Evolutionary conservation across 192 early-diverging fungal species (phyloP), one percentile per base, ranked within the genome.

Genomic region (Umbelopsis sp.): DNA sequence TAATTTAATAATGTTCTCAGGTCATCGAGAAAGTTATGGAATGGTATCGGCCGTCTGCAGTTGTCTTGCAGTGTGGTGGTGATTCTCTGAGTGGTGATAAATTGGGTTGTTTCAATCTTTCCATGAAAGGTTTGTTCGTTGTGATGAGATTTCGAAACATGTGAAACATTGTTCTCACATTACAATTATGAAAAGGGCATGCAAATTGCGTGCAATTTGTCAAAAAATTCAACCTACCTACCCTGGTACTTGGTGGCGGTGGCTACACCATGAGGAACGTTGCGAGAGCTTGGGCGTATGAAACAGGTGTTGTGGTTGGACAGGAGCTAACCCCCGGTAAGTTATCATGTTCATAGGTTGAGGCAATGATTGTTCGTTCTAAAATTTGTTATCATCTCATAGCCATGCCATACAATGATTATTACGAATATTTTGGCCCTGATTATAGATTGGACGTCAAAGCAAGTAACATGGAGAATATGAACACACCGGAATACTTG

Each of bases 261-360:
- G 97, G 97, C 12, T 99, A 99, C 71, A 99, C 96, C 0, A 94
- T 97, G 71, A 86, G 94, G n/a, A 99, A 99, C 72, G 97, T 99
- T 2, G 90, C 94, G 11, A 80, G 97, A 35, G 92, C 94, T 25
- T 99, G 97, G 97, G 91, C 94, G 0, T 95, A 94, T 78, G 95
- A 97, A 76, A 99, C 97, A 7, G 91, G 91, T 8, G 84, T 96
- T 8, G 87, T 94, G 3, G 86, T 95, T 13, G 92, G 89, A 18
- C 78, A 92, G 74, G 83, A 87, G 12, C 72, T 95, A 21, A 79
- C 84, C n/a, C 85, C 90, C 71, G 81, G 86, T 87, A 81, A 23
- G n/a, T 35, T 55, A 30, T 15, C n/a, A 49, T 6, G 23, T 45
- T 8, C 35, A 44, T 44, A 16, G 13, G 9, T 8, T 27, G 46